Evolutionary conservation across 2,329 filamentous ascomycete species (phyloP).

Genomic region (Ophiostoma himal-ulmi): DNA sequence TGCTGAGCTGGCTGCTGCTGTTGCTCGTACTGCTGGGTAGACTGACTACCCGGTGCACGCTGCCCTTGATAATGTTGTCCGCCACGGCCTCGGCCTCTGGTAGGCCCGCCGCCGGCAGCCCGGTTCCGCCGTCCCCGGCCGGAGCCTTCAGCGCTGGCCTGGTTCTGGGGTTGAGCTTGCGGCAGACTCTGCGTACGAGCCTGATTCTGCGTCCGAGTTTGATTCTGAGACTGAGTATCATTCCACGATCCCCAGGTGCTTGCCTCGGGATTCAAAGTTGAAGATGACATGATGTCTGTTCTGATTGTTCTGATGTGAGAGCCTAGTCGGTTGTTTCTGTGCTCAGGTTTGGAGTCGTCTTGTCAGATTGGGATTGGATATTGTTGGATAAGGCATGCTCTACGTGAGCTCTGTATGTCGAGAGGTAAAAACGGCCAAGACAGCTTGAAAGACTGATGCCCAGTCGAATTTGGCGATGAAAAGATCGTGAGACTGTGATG

Average conservation of each 20-base stretch:
- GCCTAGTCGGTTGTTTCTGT: conserved; percentile 34
- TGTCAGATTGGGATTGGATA: neutral
- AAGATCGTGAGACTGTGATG: neutral
- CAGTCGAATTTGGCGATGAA: neutral
- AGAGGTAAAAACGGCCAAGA: neutral
- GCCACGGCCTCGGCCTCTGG: conserved; percentile 14
- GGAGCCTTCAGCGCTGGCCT: neutral
- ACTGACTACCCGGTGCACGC: neutral
- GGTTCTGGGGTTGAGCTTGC: neutral
- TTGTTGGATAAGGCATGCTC: neutral
- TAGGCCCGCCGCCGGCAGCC: neutral
- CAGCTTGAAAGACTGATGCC: neutral
- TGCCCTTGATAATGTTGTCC: neutral
- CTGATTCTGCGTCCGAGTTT: neutral
- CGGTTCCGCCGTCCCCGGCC: conserved; percentile 15
- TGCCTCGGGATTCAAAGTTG: conserved; percentile 18
- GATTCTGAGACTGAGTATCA: neutral
- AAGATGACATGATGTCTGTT: conserved; percentile 2
- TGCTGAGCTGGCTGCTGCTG: neutral
- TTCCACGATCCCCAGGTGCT: conserved; percentile 11
- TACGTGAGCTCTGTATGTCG: neutral
- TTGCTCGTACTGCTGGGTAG: neutral
- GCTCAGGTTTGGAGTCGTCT: conserved; percentile 14
- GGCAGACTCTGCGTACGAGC: neutral
- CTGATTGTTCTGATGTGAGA: neutral